Evolutionary conservation across 1,284 basidiomycete species (phyloP).

Genomic region (Trichosporon sp.): DNA sequence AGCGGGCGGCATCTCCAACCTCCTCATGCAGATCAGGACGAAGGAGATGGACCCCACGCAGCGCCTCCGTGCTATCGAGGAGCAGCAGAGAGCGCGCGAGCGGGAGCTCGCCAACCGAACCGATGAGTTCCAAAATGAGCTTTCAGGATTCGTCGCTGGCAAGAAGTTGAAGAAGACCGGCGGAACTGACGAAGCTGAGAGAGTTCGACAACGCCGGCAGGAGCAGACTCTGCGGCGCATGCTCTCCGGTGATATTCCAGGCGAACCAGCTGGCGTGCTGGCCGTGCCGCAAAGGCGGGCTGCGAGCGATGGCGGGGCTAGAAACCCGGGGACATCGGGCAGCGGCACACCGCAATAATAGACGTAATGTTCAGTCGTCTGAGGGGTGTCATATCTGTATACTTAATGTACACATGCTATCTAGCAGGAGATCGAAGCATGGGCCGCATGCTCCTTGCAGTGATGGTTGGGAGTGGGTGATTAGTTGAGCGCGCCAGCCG

Average conservation of each 20-base stretch:
- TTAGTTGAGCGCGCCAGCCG: too few relatives aligned
- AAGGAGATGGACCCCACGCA: conserved; percentile 71
- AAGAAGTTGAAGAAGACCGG: conserved; percentile 90
- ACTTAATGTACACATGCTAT: background rate
- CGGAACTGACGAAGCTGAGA: conserved; percentile 82
- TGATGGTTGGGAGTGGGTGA: too few relatives aligned
- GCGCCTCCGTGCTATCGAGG: conserved; percentile 83
- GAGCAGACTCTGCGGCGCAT: conserved; percentile 80
- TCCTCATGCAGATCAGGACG: conserved; percentile 75
- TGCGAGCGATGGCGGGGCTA: background rate
- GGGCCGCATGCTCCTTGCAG: too few relatives aligned
- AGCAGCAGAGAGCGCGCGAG: conserved; percentile 70
- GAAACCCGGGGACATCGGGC: background rate
- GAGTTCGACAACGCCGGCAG: conserved; percentile 72
- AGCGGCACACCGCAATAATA: background rate
- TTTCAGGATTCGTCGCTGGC: conserved; percentile 71
- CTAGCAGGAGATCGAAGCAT: too few relatives aligned
- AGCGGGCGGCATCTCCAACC: conserved; percentile 55
- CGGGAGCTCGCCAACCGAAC: conserved; percentile 60
- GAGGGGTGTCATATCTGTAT: background rate
- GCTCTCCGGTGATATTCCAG: conserved; percentile 52
- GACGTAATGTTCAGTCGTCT: background rate
- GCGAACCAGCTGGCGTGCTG: background rate
- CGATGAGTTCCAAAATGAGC: conserved; percentile 69
- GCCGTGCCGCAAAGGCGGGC: background rate